phyloP scores from a whole-genome alignment of 148 eudicot genomes.

The Rhododendron vialii region DNA sequence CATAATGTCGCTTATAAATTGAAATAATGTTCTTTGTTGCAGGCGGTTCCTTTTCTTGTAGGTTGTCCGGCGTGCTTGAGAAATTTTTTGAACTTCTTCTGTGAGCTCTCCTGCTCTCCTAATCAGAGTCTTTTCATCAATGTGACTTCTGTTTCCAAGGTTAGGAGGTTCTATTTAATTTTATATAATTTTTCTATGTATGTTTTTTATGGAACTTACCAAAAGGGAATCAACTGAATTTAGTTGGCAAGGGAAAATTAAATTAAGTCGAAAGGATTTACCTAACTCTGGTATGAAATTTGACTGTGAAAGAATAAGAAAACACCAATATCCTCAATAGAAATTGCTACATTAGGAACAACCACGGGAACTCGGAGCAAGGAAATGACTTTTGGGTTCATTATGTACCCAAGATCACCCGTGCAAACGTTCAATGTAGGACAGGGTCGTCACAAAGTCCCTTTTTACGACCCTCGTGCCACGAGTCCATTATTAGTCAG shows the following conservation, averaged over 20 bases:
- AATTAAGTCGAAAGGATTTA: not conserved
- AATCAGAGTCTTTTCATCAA: conserved; percentile 65
- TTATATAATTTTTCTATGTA: not conserved
- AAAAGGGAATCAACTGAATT: not conserved
- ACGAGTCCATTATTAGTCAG: not conserved
- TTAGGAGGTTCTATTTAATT: conserved; percentile 12
- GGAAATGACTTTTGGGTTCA: not conserved
- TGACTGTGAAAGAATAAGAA: not conserved
- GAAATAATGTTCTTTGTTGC: conserved; percentile 19
- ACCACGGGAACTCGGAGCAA: not conserved
- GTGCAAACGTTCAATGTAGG: not conserved
- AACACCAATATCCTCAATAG: not conserved
- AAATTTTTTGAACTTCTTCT: conserved; percentile 68
- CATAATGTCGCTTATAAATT: not conserved
- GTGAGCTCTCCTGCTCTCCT: conserved; percentile 73
- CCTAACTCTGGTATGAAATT: not conserved
- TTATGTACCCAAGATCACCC: not conserved
- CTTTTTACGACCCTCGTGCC: not conserved
- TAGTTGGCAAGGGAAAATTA: not conserved
- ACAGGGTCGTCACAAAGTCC: not conserved
- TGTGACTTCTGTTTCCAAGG: conserved; percentile 55
- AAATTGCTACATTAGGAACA: not conserved
- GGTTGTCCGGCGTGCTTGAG: conserved; percentile 78
- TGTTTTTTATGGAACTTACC: not conserved
- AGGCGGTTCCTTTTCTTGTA: conserved; percentile 62